phyloP scores from a whole-genome alignment of 192 early-diverging fungal genomes.

The Fimicolochytrium jonesii region DNA sequence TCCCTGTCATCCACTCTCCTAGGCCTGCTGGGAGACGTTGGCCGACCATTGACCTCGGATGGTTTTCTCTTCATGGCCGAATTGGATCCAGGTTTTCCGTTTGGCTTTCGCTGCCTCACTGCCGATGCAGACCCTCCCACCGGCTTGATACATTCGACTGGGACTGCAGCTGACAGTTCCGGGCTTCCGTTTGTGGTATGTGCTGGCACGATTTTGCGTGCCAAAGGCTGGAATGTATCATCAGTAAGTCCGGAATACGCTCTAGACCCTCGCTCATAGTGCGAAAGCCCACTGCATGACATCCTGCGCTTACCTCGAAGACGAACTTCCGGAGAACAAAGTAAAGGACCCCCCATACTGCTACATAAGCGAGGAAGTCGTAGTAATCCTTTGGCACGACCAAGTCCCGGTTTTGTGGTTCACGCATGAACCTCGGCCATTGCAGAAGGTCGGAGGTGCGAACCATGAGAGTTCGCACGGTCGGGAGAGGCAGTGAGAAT shows the following conservation, averaged over 20 bases:
- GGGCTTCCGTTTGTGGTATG: not conserved
- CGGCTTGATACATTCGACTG: not conserved
- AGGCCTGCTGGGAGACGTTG: not conserved
- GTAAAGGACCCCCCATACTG: conserved; percentile 8
- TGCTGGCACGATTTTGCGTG: not conserved
- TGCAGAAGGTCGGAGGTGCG: no score
- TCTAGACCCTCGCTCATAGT: not conserved
- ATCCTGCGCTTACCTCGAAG: conserved; percentile 4
- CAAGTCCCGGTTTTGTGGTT: conserved; percentile 4
- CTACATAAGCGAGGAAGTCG: conserved; percentile 5
- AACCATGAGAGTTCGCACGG: no score
- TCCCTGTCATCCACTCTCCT: conserved; percentile 13
- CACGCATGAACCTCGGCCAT: conserved; percentile 2
- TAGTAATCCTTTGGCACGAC: conserved; percentile 6
- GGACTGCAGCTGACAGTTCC: not conserved
- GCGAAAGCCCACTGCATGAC: not conserved
- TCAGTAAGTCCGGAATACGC: not conserved
- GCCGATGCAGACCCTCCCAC: not conserved
- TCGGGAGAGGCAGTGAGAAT: no score
- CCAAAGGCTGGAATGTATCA: not conserved
- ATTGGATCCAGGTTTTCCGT: not conserved
- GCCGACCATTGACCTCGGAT: not conserved
- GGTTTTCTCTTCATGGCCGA: not conserved
- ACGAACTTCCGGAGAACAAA: not conserved
- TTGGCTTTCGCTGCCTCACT: not conserved